Evolutionary conservation across 2,329 filamentous ascomycete genomes (phyloP).

Genomic region (Ophiostoma sp.): DNA sequence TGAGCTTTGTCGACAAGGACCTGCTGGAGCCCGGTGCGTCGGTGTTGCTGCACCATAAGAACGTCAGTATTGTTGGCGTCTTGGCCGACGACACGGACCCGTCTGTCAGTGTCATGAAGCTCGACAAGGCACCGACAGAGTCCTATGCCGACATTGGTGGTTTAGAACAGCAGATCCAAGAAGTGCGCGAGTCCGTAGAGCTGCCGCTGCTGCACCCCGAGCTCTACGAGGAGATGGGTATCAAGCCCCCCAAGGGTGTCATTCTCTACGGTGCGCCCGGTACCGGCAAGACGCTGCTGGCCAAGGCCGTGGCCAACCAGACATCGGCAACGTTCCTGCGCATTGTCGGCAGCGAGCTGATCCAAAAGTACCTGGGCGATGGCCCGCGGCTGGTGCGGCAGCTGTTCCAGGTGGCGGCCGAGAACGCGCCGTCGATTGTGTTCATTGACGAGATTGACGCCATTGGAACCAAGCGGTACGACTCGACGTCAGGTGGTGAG

Average conservation of each 20-base stretch:
- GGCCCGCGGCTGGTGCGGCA: slow-evolving; percentile 91
- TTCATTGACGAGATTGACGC: slow-evolving; percentile 99
- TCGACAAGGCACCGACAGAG: slow-evolving; percentile 97
- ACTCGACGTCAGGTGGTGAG: slow-evolving; percentile 93
- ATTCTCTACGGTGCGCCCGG: slow-evolving; percentile 96
- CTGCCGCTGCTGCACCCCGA: slow-evolving; percentile 91
- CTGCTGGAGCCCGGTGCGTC: slow-evolving; percentile 93
- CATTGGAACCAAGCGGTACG: slow-evolving; percentile 97
- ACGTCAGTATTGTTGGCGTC: slow-evolving; percentile 94
- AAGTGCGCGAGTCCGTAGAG: slow-evolving; percentile 95
- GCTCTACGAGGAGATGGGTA: slow-evolving; percentile 99
- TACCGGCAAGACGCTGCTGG: slow-evolving; percentile 92
- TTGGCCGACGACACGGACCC: slow-evolving; percentile 95
- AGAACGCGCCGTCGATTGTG: slow-evolving; percentile 93
- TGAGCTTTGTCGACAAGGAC: slow-evolving; percentile 99
- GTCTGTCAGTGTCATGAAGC: slow-evolving; percentile 96
- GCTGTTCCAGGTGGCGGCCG: slow-evolving; percentile 91
- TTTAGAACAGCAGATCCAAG: slow-evolving; percentile 90
- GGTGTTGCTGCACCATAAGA: slow-evolving; percentile 94
- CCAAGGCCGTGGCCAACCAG: slow-evolving; percentile 96
- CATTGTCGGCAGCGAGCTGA: slow-evolving; percentile 94
- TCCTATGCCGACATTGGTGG: slow-evolving; percentile 98
- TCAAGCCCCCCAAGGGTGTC: slow-evolving; percentile 98
- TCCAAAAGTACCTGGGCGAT: slow-evolving; percentile 97
- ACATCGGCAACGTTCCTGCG: slow-evolving; percentile 98